A percentile compares a stretch with the other conserved stretches of the same genome.
Conservation (phyloP, 2,329 filamentous ascomycete species). For the Domatiomyces globalis region DNA sequence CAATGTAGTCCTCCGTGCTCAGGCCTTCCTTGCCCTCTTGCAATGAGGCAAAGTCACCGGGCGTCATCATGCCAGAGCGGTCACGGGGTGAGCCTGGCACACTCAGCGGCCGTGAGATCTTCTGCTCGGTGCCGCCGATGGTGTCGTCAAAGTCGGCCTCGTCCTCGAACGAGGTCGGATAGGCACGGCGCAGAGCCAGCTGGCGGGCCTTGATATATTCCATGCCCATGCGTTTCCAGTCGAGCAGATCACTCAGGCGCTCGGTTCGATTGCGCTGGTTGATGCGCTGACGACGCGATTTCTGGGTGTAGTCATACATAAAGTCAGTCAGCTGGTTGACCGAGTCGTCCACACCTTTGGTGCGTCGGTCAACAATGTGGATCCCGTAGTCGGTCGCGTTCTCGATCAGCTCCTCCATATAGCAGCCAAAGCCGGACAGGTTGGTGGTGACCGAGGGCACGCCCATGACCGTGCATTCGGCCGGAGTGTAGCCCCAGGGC, state of each 20-base stretch:
- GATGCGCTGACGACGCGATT: constrained; percentile 91
- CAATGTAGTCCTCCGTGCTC: constrained; percentile 92
- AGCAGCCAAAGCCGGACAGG: constrained; percentile 92
- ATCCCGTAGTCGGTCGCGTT: constrained; percentile 97
- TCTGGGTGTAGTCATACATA: constrained; percentile 89
- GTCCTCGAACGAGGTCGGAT: constrained; percentile 67
- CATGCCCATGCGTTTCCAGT: constrained; percentile 99
- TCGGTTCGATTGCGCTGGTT: constrained; percentile 97
- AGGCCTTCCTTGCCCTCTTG: constrained; percentile 89
- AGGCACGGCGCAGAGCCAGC: constrained; percentile 77
- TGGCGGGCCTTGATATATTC: constrained; percentile 98
- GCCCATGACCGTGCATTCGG: constrained; percentile 97
- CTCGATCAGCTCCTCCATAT: constrained; percentile 98
- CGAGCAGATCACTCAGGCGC: constrained; percentile 80
- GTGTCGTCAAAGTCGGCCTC: constrained; percentile 74
- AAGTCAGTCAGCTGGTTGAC: constrained; percentile 84
- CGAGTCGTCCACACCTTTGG: constrained; percentile 92
- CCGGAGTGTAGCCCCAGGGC: constrained; percentile 96
- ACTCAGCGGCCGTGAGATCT: constrained; percentile 87
- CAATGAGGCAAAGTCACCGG: constrained; percentile 89
- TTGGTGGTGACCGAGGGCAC: constrained; percentile 98
- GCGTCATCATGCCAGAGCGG: constrained; percentile 94
- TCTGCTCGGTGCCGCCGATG: constrained; percentile 83
- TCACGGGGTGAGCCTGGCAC: constrained; percentile 87
- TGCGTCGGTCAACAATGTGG: constrained; percentile 92